Percentiles rank a stretch among this genome's conserved stretches.
Conservation (phyloP, 1,139 yeast species). For the Debaryomycetaceae sp. region DNA sequence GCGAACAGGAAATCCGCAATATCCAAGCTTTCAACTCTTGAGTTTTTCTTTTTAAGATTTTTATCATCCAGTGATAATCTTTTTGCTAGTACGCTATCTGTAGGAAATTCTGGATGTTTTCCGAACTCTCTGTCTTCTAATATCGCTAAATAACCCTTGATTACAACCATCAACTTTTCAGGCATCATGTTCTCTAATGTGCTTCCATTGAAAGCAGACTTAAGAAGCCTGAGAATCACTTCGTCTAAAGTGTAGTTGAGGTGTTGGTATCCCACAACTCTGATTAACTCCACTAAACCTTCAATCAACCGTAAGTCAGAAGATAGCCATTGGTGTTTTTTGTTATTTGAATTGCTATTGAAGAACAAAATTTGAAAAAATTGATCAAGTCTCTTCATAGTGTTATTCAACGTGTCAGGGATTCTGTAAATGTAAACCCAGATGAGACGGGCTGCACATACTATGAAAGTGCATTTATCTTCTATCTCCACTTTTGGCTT, state of each 20-base stretch:
- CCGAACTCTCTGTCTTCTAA: conserved; percentile 57
- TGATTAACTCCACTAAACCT: conserved; percentile 66
- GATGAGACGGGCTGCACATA: conserved; percentile 65
- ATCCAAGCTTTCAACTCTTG: conserved; percentile 3
- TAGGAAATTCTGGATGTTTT: conserved; percentile 73
- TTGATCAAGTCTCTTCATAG: conserved; percentile 54
- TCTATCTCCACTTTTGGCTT: conserved; percentile 42
- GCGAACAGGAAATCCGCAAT: conserved; percentile 32
- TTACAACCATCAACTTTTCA: conserved; percentile 68
- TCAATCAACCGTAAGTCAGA: conserved; percentile 60
- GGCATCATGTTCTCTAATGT: conserved; percentile 61
- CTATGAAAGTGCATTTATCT: conserved; percentile 62
- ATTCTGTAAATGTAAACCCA: conserved; percentile 91
- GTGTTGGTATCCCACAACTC: conserved; percentile 77
- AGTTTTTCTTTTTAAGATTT: neutral
- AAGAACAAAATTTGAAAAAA: conserved; percentile 58
- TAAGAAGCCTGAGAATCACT: conserved; percentile 61
- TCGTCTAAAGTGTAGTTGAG: conserved; percentile 78
- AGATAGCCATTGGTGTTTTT: conserved; percentile 71
- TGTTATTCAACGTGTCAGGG: conserved; percentile 83
- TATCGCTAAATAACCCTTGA: conserved; percentile 68
- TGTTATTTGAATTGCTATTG: conserved; percentile 35
- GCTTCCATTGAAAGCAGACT: conserved; percentile 52
- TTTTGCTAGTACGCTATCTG: conserved; percentile 45
- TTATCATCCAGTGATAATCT: conserved; percentile 1